A percentile compares a stretch with the other conserved stretches of the same genome.
Conservation (phyloP, 768 basidiomycete genomes). For the Leccinum variicolor region DNA sequence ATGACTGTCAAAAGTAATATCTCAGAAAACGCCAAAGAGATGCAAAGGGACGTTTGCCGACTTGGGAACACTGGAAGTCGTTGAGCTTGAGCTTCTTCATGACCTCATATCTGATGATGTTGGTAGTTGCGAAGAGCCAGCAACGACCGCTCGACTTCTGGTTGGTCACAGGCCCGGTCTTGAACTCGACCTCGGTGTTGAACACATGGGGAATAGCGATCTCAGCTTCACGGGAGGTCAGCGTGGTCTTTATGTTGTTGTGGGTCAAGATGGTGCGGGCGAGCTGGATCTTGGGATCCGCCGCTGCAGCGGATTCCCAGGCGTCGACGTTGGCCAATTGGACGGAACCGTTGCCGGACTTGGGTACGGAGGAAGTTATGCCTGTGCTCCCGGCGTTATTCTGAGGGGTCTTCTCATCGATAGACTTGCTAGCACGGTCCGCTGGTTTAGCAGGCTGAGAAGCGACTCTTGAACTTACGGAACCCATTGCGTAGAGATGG, state of each 20-base stretch:
- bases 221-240: slow-evolving; percentile 59
- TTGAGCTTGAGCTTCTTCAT: slow-evolving; percentile 83
- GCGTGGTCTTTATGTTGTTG: slow-evolving; percentile 57
- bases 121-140: slow-evolving; percentile 95
- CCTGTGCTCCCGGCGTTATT: background rate
- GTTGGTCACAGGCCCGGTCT: slow-evolving; percentile 79
- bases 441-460: slow-evolving; percentile 11
- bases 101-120: slow-evolving; percentile 77
- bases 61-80: slow-evolving; percentile 92
- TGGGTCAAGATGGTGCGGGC: slow-evolving; percentile 77
- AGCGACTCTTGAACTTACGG: slow-evolving; percentile 22
- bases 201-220: slow-evolving; percentile 76
- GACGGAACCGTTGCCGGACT: slow-evolving; percentile 60
- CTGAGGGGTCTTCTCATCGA: slow-evolving; percentile 25
- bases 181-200: slow-evolving; percentile 76
- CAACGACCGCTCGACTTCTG: slow-evolving; percentile 90
- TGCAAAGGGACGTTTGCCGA: slow-evolving; percentile 23
- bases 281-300: slow-evolving; percentile 61
- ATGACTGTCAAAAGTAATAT: slow-evolving; percentile 46
- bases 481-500: slow-evolving; percentile 21
- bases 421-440: slow-evolving; percentile 19
- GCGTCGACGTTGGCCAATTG: slow-evolving; percentile 51
- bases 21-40: slow-evolving; percentile 4
- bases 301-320: slow-evolving; percentile 62
- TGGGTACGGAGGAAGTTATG: slow-evolving; percentile 13